Evolutionary conservation across 2,329 filamentous ascomycete genomes (phyloP), one percentile per base, ranked within the genome.

Genomic region (Aspergillus niger): DNA sequence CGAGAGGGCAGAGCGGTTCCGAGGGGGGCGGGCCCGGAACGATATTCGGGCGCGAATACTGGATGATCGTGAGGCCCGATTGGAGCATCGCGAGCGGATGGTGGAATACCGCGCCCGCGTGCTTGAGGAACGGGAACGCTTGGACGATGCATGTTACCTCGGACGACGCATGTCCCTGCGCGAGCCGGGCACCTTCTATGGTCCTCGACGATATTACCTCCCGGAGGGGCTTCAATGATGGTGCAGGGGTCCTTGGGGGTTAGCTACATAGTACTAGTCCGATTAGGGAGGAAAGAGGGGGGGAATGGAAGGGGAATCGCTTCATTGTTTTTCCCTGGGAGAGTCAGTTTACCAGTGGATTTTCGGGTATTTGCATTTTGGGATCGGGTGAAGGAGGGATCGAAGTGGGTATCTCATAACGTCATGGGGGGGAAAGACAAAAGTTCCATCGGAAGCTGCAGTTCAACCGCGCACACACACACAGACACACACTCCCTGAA

Each of bases 31-130:
- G 24, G 52, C 56, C 13, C 60, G 61, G n/a, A 63, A 71, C 57
- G 70, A 72, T 30, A 60, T 70, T 26, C 68, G 72, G 8, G 68
- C 58, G 50, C 70, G 67, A 38, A 65, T 73, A 49, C 68, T 74
- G 39, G 66, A 69, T 26, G 64, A 70, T 13, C 69, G 69, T 28
- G 70, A 72, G 54, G 67, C 69, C 39, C 58, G 65, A 17, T 57
- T 72, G 55, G 66, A 68, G 48, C 64, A 61, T 13, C 68, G 70
- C 26, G 70, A 72, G 61, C 65, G 63, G 36, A 47, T 66, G 11
- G 49, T 71, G 30, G 66, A 68, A 13, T 51, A 57, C 38, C 68
- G 64, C n/a, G 59, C 62, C 3, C 59, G 65, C 52, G 63, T 65
- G 55, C 58, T 70, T 41, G 67, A 70, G 53, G 68, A 67, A 41